These are phyloP conservation scores for Carallia brachiata DNA, from an alignment of 345 rosid species.

Conservation along the genomic window DNA sequence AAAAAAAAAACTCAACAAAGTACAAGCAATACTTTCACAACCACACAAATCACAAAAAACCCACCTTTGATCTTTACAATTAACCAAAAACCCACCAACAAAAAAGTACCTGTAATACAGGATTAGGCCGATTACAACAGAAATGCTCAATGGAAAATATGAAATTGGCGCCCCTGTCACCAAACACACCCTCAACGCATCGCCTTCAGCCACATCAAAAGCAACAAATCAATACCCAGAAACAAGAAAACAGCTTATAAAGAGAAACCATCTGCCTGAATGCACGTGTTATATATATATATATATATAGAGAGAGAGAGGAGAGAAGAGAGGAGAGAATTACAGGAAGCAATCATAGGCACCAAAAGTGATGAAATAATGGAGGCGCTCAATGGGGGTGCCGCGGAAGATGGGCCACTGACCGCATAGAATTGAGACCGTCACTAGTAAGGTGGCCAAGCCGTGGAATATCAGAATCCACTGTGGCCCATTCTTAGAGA, in stretches of 20 bases:
- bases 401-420: slow-evolving; percentile 90
- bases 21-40: not conserved
- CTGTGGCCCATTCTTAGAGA: slow-evolving; percentile 46
- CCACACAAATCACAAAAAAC: not conserved
- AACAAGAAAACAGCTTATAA: slow-evolving; percentile 10
- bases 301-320: not conserved
- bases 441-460: slow-evolving; percentile 50
- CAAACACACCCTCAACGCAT: slow-evolving; percentile 54
- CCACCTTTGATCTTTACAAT: not conserved
- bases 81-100: not conserved
- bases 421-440: slow-evolving; percentile 87
- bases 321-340: not conserved
- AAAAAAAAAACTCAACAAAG: not conserved
- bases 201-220: slow-evolving; percentile 41
- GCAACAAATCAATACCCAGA: slow-evolving; percentile 2
- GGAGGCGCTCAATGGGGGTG: slow-evolving; percentile 73
- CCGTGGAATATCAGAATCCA: slow-evolving; percentile 83
- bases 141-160: slow-evolving; percentile 56
- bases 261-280: not conserved
- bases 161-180: slow-evolving; percentile 52
- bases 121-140: slow-evolving; percentile 90
- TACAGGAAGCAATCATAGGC: slow-evolving; percentile 83
- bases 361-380: slow-evolving; percentile 78
- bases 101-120: slow-evolving; percentile 59
- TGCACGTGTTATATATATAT: too few species aligned